These are phyloP conservation scores for Phytophthora pseudosyringae DNA, from an alignment of 352 stramenopile genomes.

Conservation along the genomic window DNA sequence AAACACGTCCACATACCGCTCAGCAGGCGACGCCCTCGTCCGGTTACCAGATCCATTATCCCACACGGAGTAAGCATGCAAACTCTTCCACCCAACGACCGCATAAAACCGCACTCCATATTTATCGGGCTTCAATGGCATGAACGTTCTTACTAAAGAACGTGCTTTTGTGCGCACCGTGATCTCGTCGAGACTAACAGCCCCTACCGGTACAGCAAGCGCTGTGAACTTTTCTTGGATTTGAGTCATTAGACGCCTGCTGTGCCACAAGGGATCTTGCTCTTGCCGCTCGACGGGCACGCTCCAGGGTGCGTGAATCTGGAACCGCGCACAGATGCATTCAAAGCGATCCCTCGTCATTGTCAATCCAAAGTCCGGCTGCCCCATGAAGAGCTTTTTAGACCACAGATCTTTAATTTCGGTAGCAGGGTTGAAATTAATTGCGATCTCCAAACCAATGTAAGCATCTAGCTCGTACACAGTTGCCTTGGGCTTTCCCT, in stretches of 20 bases:
- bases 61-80: conserved; percentile 15
- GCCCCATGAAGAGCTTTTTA: too few species aligned
- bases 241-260: not conserved
- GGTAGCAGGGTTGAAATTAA: too few species aligned
- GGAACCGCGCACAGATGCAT: not conserved
- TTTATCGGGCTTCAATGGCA: not conserved
- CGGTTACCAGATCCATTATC: conserved; percentile 13
- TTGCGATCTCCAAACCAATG: too few species aligned
- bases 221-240: not conserved
- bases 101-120: not conserved
- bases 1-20: conserved; percentile 14
- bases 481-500: too few species aligned
- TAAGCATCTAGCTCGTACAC: too few species aligned
- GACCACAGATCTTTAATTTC: too few species aligned
- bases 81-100: not conserved
- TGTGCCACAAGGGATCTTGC: not conserved
- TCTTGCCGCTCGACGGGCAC: not conserved
- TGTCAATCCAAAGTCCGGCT: too few species aligned
- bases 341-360: not conserved
- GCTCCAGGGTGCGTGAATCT: not conserved
- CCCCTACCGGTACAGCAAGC: not conserved
- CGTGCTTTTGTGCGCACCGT: not conserved
- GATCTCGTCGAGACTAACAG: not conserved
- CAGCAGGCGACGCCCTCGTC: not conserved
- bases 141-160: not conserved